Base-by-base conservation (phyloP, 2,329 filamentous ascomycete genomes). In the Tolypocladium pustulatum region DNA sequence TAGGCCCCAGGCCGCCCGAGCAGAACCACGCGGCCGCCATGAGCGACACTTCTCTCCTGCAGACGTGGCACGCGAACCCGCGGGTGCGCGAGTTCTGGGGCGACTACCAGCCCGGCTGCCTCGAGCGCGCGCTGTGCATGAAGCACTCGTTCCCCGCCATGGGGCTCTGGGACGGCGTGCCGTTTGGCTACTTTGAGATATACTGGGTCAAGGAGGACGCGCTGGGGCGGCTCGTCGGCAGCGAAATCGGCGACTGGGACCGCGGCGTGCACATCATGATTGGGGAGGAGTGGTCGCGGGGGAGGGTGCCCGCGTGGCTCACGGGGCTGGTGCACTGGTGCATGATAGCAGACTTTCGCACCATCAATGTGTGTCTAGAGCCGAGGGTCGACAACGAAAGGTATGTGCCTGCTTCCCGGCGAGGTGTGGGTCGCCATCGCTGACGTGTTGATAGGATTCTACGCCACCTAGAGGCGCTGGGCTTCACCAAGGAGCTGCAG, bases 201-300 rank as follows among this genome's bases (percentile, higher is more conserved):
- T 99, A 99, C 75, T 99, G 94, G 93, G 91, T 94, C 4, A 96
- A 96, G 68, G 94, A 99, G 70, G 94, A 97, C 68, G 76, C 79
- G 0, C 71, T 99, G 0, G 91, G 90, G 0, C 81, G 80, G 54
- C 80, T 90, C 63, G 73, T 95, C 4, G 80, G 85, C 0, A 80
- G 80, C 27, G 80, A 82, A 4, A 84, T 86, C 0, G 83, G 82
- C 9, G 89, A 96, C 66, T 97, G 88, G 73, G 93, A 97, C 66
- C 80, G 94, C 8, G 94, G 94, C 0, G 75, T 97, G 22, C 94
- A 99, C 68, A 85, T 94, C 15, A 77, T 99, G 43, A 82, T 99
- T 4, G 94, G 94, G 1, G 94, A 97, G 74, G 86, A 97, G 66
- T 95, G 94, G 76, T 95, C 91, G 58, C 81, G 93, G 56, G 93